A percentile compares a stretch with the other conserved stretches of the same genome.
phyloP scores from a whole-genome alignment of 768 basidiomycete species.

The Pisolithus microcarpus region DNA sequence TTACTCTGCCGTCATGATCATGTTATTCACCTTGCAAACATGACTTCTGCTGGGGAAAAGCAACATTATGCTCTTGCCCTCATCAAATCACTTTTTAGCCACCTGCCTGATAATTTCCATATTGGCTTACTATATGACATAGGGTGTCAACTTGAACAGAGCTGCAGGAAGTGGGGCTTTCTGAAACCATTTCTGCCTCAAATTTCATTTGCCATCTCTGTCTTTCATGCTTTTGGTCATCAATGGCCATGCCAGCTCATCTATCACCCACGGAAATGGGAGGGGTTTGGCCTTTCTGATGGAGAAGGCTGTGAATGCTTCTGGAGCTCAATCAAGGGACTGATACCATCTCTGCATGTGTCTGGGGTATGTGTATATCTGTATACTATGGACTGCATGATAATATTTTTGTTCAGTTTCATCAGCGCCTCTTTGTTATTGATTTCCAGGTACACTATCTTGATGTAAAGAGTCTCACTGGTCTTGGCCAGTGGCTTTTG shows the following conservation, averaged over 20 bases:
- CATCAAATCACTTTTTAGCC: slow-evolving; percentile 10
- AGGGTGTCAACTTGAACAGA: slow-evolving; percentile 17
- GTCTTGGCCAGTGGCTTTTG: slow-evolving; percentile 13
- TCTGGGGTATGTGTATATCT: slow-evolving; percentile 11
- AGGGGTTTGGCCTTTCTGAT: slow-evolving; percentile 20
- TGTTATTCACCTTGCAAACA: slow-evolving; percentile 12
- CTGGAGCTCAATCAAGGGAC: slow-evolving; percentile 16
- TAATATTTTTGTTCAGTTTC: slow-evolving; percentile 17
- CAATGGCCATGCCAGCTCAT: slow-evolving; percentile 30
- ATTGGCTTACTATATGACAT: slow-evolving; percentile 20
- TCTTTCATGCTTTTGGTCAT: slow-evolving; percentile 31
- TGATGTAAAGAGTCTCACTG: slow-evolving; percentile 5
- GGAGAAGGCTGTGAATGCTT: slow-evolving; percentile 24
- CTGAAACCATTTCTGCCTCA: slow-evolving; percentile 8
- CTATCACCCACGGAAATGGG: slow-evolving; percentile 28
- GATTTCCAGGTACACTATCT: slow-evolving; percentile 20
- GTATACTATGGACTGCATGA: neutral
- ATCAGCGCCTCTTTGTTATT: slow-evolving; percentile 21
- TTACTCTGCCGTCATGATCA: slow-evolving; percentile 17
- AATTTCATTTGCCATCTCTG: slow-evolving; percentile 23
- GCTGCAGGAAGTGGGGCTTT: slow-evolving; percentile 8
- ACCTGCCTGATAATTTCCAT: slow-evolving; percentile 10
- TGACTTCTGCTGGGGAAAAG: slow-evolving; percentile 13
- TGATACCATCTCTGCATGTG: slow-evolving; percentile 15
- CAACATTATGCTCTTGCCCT: slow-evolving; percentile 20